Percentiles rank a stretch among this genome's conserved stretches.
Conservation (phyloP, 768 basidiomycete species). For the Leucocoprinus birnbaumii region DNA sequence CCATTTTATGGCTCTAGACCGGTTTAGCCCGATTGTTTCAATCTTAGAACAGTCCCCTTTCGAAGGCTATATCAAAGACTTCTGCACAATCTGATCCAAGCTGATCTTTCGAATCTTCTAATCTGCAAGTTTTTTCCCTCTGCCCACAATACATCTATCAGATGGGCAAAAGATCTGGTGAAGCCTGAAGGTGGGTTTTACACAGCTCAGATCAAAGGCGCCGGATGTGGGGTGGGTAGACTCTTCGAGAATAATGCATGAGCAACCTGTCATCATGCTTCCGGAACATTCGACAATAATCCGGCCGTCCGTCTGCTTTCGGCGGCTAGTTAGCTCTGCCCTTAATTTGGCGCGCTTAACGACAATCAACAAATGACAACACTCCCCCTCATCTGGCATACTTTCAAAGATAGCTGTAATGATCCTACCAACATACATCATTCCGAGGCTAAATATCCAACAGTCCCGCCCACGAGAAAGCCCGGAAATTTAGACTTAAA, state of each 20-base stretch:
- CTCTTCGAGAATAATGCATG: not conserved
- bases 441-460: not conserved
- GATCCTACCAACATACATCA: not conserved
- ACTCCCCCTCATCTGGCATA: not conserved
- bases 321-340: not conserved
- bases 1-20: slow-evolving; percentile 5
- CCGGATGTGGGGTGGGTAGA: not conserved
- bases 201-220: not conserved
- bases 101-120: not conserved
- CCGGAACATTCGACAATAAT: slow-evolving; percentile 10
- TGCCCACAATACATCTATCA: not conserved
- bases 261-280: slow-evolving; percentile 2
- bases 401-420: not conserved
- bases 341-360: not conserved
- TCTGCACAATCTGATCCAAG: slow-evolving; percentile 9
- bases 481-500: not conserved
- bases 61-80: not conserved
- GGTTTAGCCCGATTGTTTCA: not conserved
- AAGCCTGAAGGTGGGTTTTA: not conserved
- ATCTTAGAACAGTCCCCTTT: slow-evolving; percentile 2
- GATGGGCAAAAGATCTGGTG: not conserved
- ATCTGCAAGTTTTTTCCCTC: not conserved
- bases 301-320: not conserved
- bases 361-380: not conserved
- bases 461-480: too few species aligned